Evolutionary conservation across 169 alveolate species (phyloP).

Genomic region (Eimeria nieschulzi): DNA sequence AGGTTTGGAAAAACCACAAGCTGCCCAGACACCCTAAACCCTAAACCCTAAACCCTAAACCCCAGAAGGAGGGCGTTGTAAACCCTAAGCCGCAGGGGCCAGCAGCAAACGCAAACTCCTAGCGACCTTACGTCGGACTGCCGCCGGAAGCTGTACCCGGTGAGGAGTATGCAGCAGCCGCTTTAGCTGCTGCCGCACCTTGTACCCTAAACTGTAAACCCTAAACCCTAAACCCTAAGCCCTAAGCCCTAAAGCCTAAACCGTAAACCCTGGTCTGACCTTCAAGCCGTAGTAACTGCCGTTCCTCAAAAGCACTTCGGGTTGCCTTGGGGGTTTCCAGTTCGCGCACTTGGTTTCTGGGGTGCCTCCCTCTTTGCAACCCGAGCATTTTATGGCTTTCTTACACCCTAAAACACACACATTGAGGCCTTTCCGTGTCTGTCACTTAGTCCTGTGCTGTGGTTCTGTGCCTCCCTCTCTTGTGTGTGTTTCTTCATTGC

Average conservation of each 20-base stretch:
- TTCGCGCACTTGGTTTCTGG: background rate
- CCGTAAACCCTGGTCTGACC: background rate
- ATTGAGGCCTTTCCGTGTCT: background rate
- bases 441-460: background rate
- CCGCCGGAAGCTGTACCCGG: background rate
- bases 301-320: slow-evolving; percentile 1
- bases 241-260: background rate
- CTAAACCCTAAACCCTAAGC: slow-evolving; percentile 2
- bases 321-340: slow-evolving; percentile 2
- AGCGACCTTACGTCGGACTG: no score
- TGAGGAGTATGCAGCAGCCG: background rate
- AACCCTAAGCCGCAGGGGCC: background rate
- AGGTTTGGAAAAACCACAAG: no score
- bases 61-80: background rate
- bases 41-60: slow-evolving; percentile 12
- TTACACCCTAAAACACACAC: slow-evolving; percentile 8
- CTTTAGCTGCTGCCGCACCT: background rate
- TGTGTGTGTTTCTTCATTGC: no score
- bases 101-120: background rate
- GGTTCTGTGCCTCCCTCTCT: no score
- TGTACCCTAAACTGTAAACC: background rate
- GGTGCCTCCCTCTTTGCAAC: slow-evolving; percentile 2
- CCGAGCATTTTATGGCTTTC: background rate
- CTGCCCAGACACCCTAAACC: background rate
- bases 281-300: slow-evolving; percentile 30